Evolutionary conservation across 139 green algal genomes (phyloP), one percentile per base, ranked within the genome.

Genomic region (Tetradesmus obliquus): DNA sequence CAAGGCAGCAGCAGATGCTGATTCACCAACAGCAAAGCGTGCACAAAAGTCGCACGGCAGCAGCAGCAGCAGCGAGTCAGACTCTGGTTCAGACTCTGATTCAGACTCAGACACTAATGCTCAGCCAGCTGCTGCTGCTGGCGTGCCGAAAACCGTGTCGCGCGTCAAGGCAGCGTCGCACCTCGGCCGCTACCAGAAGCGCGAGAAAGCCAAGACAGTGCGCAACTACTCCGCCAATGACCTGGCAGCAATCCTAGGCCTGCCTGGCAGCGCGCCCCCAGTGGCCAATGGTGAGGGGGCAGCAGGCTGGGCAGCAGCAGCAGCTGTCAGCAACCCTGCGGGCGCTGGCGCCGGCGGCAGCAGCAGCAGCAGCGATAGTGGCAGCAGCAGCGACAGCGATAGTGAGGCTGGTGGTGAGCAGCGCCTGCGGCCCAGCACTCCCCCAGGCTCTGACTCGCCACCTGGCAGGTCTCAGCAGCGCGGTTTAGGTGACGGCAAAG

Each of bases 191-290:
- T 98, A 97, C 92, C 84, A 94, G 17, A 95, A 94, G 32, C 92
- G 96, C 19, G 95, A 98, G 80, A 72, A 82, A 3, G 94, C 94
- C 51, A 98, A 98, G 93, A 92, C 94, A 58, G 97, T 98, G 1
- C 93, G 95, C 54, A 88, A 90, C 54, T 98, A 98, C 94, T 97
- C 95, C 1, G 83, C 94, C 0, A 91, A 81, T 19, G 97, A 98
- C 87, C 84, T 98, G 32, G 97, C 96, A 0, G 97, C 97, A 58
- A 98, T 98, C 79, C 84, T 98, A 7, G 97, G 97, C 5, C 32
- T 83, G 13, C 62, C 89, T 58, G 62, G 62, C 80, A 53, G 22
- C 60, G 87, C 87, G 4, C 87, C 87, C 12, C 10, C 24, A 58
- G 87, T 55, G 5, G 62, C 57, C 9, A 55, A 55, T 17, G 88